Evolutionary conservation across 768 basidiomycete genomes (phyloP).

Genomic region (Tubosaeta sp.): DNA sequence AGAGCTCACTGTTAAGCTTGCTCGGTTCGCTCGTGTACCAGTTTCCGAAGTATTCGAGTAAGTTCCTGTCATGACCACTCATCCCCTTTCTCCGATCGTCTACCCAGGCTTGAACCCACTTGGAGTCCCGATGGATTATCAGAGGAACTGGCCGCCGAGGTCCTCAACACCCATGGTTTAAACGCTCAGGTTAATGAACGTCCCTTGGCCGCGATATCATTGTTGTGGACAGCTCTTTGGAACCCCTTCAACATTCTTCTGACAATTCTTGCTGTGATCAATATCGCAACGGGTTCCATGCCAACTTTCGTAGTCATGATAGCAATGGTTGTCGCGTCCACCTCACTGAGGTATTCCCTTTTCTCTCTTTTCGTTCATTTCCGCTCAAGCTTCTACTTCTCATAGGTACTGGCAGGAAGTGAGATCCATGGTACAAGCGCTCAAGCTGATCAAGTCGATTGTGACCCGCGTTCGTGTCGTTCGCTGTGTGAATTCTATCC

Average conservation of each 20-base stretch:
- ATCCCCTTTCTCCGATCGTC: not conserved
- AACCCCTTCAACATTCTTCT: conserved; percentile 35
- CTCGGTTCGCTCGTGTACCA: conserved; percentile 25
- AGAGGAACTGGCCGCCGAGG: conserved; percentile 15
- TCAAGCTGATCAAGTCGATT: conserved; percentile 31
- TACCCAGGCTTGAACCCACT: conserved; percentile 22
- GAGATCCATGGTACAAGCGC: conserved; percentile 33
- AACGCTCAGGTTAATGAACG: conserved; percentile 31
- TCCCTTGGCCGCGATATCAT: conserved; percentile 24
- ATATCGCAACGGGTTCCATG: conserved; percentile 30
- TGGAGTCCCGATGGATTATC: conserved; percentile 25
- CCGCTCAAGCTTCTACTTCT: not conserved
- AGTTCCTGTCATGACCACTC: not conserved
- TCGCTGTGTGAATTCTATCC: conserved; percentile 19
- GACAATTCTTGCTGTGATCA: conserved; percentile 29
- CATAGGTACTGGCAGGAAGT: conserved; percentile 32
- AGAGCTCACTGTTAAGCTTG: conserved; percentile 20
- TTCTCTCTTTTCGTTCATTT: not conserved
- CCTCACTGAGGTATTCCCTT: conserved; percentile 25
- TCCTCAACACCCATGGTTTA: conserved; percentile 21
- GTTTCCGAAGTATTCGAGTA: conserved; percentile 23
- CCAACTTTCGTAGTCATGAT: conserved; percentile 35
- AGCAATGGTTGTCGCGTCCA: conserved; percentile 34
- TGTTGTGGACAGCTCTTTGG: conserved; percentile 31
- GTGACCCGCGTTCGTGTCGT: conserved; percentile 31